These are phyloP conservation scores for Fusarium sp. DNA, from an alignment of 2,329 filamentous ascomycete species.

Conservation along the genomic window DNA sequence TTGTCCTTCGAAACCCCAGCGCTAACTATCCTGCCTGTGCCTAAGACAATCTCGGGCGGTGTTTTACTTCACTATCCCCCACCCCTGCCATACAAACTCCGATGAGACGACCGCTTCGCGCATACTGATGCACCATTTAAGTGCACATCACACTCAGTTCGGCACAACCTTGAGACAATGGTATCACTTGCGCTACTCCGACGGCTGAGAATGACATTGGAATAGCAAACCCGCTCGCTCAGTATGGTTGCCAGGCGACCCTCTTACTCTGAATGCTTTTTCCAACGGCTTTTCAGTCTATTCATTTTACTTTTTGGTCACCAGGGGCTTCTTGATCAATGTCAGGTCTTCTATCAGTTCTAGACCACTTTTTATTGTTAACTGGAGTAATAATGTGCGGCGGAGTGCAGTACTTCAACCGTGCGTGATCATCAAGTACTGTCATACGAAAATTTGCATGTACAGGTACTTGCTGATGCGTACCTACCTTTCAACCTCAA, in stretches of 20 bases:
- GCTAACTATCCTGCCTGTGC: constrained; percentile 29
- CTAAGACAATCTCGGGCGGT: constrained; percentile 44
- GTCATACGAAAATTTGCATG: constrained; percentile 51
- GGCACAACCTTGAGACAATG: constrained; percentile 44
- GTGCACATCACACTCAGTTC: constrained; percentile 32
- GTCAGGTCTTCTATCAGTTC: constrained; percentile 34
- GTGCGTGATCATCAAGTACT: constrained; percentile 52
- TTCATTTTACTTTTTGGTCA: constrained; percentile 2
- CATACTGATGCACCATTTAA: constrained; percentile 35
- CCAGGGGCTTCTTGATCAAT: constrained; percentile 24
- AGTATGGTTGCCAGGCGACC: constrained; percentile 13
- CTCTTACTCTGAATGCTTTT: constrained; percentile 2
- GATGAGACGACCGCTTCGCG: constrained; percentile 31
- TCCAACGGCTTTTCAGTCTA: not conserved
- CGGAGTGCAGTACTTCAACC: constrained; percentile 50
- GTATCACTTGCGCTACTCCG: constrained; percentile 41
- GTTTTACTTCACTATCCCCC: constrained; percentile 42
- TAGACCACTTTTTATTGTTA: constrained; percentile 40
- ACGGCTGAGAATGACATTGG: constrained; percentile 23
- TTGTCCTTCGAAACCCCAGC: constrained; percentile 29
- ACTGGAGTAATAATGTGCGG: constrained; percentile 33
- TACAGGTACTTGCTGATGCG: constrained; percentile 48
- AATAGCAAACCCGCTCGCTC: constrained; percentile 20
- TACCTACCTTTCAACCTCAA: constrained; percentile 38
- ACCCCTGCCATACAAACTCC: constrained; percentile 29